Percentiles rank a stretch among this genome's conserved stretches.
These are phyloP conservation scores for Antitrichia curtipendula DNA, from an alignment of 225 moss, liverwort and hornwort genomes.

Conservation along the genomic window DNA sequence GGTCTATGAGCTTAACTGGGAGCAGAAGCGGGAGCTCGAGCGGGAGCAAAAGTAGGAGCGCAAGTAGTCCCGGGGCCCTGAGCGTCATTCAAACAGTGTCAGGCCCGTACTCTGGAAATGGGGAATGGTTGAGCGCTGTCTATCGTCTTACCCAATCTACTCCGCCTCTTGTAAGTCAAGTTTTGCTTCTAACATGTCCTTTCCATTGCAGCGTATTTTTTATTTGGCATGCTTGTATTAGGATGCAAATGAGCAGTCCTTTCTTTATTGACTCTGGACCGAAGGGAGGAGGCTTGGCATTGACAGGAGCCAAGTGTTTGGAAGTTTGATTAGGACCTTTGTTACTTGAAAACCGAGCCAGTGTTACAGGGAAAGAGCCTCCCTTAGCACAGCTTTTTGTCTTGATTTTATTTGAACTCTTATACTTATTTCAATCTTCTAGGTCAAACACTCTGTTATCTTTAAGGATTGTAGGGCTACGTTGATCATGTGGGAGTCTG, in stretches of 20 bases:
- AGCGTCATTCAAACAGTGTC: conserved; percentile 19
- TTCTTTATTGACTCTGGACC: neutral
- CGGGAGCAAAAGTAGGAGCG: neutral
- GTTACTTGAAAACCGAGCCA: neutral
- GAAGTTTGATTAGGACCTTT: neutral
- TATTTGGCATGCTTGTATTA: neutral
- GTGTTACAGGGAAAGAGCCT: neutral
- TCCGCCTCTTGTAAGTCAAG: conserved; percentile 63
- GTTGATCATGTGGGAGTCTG: neutral
- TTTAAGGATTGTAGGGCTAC: neutral
- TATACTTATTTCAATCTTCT: neutral
- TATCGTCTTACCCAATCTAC: conserved; percentile 60
- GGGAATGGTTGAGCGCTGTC: conserved; percentile 61
- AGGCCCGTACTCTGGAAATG: conserved; percentile 41
- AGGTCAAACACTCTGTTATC: neutral
- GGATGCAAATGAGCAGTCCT: neutral
- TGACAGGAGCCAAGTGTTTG: neutral
- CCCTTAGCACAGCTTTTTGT: neutral
- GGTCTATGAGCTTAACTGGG: conserved; percentile 37
- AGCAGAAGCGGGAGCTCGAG: neutral
- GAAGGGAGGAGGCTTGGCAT: neutral
- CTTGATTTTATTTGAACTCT: neutral
- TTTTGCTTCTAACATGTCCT: neutral
- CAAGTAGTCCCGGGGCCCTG: conserved; percentile 8
- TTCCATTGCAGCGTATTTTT: neutral